Evolutionary conservation across 2,329 filamentous ascomycete genomes (phyloP), one percentile per base, ranked within the genome.

Genomic region (Pyricularia sp.): DNA sequence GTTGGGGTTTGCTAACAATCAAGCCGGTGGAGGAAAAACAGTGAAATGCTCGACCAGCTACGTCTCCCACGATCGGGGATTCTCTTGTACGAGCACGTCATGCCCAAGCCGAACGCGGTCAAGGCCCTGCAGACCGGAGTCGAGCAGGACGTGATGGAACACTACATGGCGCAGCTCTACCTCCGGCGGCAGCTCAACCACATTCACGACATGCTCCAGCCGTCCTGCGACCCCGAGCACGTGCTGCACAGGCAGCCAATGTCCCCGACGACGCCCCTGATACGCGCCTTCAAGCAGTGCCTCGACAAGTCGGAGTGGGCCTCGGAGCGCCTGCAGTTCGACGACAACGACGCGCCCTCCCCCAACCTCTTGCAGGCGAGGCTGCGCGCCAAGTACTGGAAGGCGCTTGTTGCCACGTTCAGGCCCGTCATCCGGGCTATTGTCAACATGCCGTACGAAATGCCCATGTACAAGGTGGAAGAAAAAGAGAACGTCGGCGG

Each of bases 11-110:
- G 42, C 42, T 50, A 10, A 50, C 42, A n/a, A 2, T n/a, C 17
- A 50, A 50, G 42, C n/a, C n/a, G n/a, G 3, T 2, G 7, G 7
- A 50, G 7, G 7, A 7, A n/a, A n/a, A 50, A n/a, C 20, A 50
- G 93, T 78, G 94, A 98, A 77, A 92, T 98, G 63, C 85, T 97
- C 65, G 95, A 95, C 3, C 95, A 99, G 79, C 83, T 98, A 70
- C 86, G 82, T n/a, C 80, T 87, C 3, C 85, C 86, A 1, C 86
- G 87, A 3, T 89, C 87, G 0, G 85, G 85, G 1, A 84, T 90
- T 68, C 77, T 89, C n/a, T 81, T 81, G 1, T 89, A 85, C 72
- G 87, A 88, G 75, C 83, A 86, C 23, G 82, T 86, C 66, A 88
- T 93, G 79, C 87, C 90, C 10, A 88, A 88, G 74, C 91, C 91